Conservation (phyloP, 2,329 filamentous ascomycete genomes). For the Emericellopsis cladophorae region DNA sequence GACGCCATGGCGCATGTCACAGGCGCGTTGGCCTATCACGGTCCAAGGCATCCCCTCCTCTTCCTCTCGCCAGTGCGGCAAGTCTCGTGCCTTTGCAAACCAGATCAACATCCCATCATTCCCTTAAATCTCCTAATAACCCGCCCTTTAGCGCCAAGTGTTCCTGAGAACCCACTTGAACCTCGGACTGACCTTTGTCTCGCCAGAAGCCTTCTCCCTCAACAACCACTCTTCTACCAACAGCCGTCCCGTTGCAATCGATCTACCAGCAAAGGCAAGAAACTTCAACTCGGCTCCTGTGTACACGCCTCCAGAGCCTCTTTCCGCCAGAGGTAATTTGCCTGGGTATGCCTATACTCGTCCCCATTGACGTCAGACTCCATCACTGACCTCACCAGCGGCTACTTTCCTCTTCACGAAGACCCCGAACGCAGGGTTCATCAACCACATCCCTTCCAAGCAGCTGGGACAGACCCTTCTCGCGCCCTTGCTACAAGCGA, state of each 20-base stretch:
- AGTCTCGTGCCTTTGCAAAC: not conserved
- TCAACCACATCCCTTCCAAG: constrained; percentile 38
- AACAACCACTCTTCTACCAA: constrained; percentile 2
- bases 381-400: constrained; percentile 23
- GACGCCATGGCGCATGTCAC: constrained; percentile 1
- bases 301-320: constrained; percentile 31
- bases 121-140: not conserved
- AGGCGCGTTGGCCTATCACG: not conserved
- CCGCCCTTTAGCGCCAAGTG: no score
- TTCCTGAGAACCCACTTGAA: not conserved
- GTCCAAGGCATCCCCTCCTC: not conserved
- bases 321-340: constrained; percentile 46
- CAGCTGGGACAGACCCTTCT: constrained; percentile 15
- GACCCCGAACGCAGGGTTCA: constrained; percentile 33
- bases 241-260: constrained; percentile 39
- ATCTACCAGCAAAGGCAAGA: constrained; percentile 24
- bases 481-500: not conserved
- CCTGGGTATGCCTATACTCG: constrained; percentile 34
- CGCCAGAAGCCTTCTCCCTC: constrained; percentile 6
- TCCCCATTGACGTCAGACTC: not conserved
- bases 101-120: not conserved
- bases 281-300: constrained; percentile 25
- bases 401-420: constrained; percentile 49
- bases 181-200: not conserved
- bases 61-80: not conserved